A percentile compares a stretch with the other conserved stretches of the same genome.
These are phyloP conservation scores for Phytophthora vignae DNA, from an alignment of 352 stramenopile species.

Conservation along the genomic window DNA sequence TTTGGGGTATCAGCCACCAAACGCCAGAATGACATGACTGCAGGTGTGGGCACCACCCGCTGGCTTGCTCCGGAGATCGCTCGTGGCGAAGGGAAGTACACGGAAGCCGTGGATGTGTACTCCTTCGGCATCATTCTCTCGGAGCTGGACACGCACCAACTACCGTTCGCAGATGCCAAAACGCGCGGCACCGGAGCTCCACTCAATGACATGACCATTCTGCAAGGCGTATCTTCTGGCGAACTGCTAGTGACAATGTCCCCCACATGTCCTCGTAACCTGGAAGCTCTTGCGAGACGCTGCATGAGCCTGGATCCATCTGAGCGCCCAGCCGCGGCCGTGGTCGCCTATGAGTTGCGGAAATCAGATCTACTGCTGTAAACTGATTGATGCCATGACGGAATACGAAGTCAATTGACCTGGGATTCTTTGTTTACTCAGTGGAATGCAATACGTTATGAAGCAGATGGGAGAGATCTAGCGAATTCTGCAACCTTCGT, in stretches of 20 bases:
- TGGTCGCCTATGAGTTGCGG: constrained; percentile 72
- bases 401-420: not conserved
- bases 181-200: constrained; percentile 35
- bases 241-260: constrained; percentile 51
- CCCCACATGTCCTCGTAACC: constrained; percentile 48
- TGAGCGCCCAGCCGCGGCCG: constrained; percentile 57
- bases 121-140: constrained; percentile 35
- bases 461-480: not conserved
- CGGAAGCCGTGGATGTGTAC: constrained; percentile 74
- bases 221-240: constrained; percentile 62
- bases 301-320: constrained; percentile 64
- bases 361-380: constrained; percentile 57
- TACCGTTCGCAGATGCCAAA: too few relatives aligned
- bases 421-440: not conserved
- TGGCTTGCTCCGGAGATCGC: constrained; percentile 75
- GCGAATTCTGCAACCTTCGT: constrained; percentile 3
- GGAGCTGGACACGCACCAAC: too few relatives aligned
- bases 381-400: not conserved
- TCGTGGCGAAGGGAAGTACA: constrained; percentile 67
- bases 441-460: not conserved
- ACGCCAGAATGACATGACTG: constrained; percentile 66
- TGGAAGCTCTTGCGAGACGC: constrained; percentile 54
- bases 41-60: constrained; percentile 63
- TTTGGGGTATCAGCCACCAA: constrained; percentile 73
- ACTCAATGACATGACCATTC: constrained; percentile 67